Base-by-base conservation (phyloP, 352 stramenopile species). In the Globisporangium cylindrosporum region DNA sequence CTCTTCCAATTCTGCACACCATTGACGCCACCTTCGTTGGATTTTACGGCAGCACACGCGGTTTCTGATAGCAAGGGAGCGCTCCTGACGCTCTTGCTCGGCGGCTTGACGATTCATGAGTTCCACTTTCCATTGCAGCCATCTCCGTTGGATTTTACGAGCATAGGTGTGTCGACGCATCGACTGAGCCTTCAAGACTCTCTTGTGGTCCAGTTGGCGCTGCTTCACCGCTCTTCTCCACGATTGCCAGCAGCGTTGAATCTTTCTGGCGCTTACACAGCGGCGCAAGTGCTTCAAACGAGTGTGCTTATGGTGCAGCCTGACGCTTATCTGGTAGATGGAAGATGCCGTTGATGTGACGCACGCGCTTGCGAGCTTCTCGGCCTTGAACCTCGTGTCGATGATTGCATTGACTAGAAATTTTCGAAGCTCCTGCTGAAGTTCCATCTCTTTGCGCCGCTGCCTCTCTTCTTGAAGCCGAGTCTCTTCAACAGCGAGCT, bases 351-450 rank as follows among this genome's bases (percentile, higher is more conserved):
- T 75, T 25, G 66, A 41, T 5, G 1, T 10, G 20, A 81, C 61
- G 3, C 70, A 59, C 55, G 12, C 34, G 9, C 1, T 27, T 6
- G 51, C 62, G 54, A 82, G 64, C 2, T 25, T 51, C 29, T 86
- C 78, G 2, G 62, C 66, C 6, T 75, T 25, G 48, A 76, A 61
- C 54, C 81, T 81, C n/a, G 77, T 64, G 5, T 74, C 57, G n/a
- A 86, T 64, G 53, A 84, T 61, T 2, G 78, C 54, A 29, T 79
- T 62, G 1, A 86, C 69, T 7, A 86, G 34, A 20, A 73, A 69
- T 46, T 67, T 49, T 27, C 73, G 71, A 25, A 76, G 71, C n/a
- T 62, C 53, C 4, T 67, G 56, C 36, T 77, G 75, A 36, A 70
- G 62, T 20, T 57, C n/a, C 8, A 74, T 60, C 8, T 83, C 61